Evolutionary conservation across 2,329 filamentous ascomycete genomes (phyloP).

Genomic region (Colletotrichum sp.): DNA sequence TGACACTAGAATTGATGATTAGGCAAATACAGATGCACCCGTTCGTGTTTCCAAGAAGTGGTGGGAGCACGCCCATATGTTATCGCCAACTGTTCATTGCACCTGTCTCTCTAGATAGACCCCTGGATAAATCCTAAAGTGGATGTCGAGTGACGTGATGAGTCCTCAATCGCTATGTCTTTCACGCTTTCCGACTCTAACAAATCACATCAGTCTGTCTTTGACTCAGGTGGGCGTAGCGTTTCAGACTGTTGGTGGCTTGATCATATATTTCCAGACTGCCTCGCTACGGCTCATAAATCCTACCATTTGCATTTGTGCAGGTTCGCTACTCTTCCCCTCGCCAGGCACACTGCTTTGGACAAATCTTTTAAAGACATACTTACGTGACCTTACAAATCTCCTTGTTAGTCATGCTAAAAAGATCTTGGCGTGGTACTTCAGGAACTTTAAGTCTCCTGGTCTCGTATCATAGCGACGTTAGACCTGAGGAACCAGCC

Average conservation of each 20-base stretch:
- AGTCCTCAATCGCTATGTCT: no score
- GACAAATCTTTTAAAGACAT: accelerated
- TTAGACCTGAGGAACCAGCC: not conserved
- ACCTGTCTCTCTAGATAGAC: not conserved
- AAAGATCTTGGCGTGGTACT: not conserved
- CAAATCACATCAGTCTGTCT: not conserved
- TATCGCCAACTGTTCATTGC: not conserved
- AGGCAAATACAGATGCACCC: not conserved
- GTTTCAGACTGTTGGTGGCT: not conserved
- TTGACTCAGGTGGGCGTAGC: accelerated
- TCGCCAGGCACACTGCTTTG: not conserved
- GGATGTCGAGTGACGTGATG: no score
- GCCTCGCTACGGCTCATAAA: no score
- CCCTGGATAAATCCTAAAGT: accelerated
- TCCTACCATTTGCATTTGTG: accelerated
- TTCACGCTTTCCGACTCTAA: no score
- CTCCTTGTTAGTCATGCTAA: no score
- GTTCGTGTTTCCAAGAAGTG: not conserved
- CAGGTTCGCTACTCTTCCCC: no score
- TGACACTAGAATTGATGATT: not conserved
- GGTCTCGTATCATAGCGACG: not conserved
- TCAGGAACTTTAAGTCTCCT: not conserved
- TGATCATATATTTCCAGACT: no score
- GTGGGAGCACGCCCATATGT: accelerated
- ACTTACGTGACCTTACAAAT: no score